These are phyloP conservation scores for Petunia secreta DNA, from an alignment of 257 asterid species.

Conservation along the genomic window DNA sequence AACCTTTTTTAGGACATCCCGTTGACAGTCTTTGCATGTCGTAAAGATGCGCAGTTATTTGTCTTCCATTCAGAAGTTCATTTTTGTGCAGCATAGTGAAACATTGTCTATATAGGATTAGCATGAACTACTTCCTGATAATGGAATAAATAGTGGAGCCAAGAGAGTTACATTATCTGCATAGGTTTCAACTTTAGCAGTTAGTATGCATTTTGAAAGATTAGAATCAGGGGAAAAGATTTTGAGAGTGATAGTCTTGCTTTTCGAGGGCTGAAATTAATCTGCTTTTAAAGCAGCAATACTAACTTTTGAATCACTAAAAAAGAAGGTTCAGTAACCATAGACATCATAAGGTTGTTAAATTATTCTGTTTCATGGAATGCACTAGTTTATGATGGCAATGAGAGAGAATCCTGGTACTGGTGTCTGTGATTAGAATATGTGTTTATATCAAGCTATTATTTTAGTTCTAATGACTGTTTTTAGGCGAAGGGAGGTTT, in stretches of 20 bases:
- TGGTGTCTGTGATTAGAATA: conserved; percentile 14
- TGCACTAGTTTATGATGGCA: conserved; percentile 6
- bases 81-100: not conserved
- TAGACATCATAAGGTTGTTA: not conserved
- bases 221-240: conserved; percentile 7
- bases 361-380: not conserved
- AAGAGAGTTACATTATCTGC: not conserved
- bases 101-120: not conserved
- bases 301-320: not conserved
- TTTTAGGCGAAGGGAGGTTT: not conserved
- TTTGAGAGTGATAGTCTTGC: not conserved
- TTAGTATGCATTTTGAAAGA: not conserved
- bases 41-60: not conserved
- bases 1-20: not conserved
- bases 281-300: not conserved
- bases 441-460: not conserved
- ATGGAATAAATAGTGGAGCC: not conserved
- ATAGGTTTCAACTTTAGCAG: not conserved
- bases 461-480: not conserved
- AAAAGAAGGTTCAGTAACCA: not conserved
- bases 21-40: not conserved
- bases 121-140: conserved; percentile 18
- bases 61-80: not conserved
- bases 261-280: conserved; percentile 13
- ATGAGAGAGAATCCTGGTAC: not conserved